Percentiles rank a stretch among this genome's conserved stretches.
Evolutionary conservation across 75 land plant genomes (phyloP).

Genomic region (Selaginella tamariscina): DNA sequence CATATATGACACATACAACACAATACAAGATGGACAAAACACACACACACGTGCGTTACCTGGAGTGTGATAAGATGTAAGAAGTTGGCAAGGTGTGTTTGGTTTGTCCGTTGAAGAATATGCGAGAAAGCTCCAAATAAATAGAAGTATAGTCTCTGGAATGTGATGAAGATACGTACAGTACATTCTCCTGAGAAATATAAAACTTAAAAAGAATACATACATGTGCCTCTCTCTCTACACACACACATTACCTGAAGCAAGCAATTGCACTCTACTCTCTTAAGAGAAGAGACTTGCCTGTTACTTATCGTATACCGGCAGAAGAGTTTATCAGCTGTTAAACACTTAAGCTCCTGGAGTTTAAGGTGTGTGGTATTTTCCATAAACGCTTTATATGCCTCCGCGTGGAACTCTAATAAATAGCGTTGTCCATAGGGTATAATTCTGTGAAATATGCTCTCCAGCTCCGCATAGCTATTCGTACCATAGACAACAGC

Average conservation of each 20-base stretch:
- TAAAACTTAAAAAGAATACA: background rate
- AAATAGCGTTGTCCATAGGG: constrained; percentile 81
- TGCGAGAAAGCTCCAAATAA: constrained; percentile 66
- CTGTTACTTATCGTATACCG: constrained; percentile 40
- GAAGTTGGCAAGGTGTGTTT: constrained; percentile 70
- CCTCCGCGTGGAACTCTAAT: constrained; percentile 32
- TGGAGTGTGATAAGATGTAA: constrained; percentile 71
- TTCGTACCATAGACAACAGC: constrained; percentile 50
- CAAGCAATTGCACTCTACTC: constrained; percentile 42
- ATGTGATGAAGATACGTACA: constrained; percentile 30
- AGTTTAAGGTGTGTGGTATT: constrained; percentile 21
- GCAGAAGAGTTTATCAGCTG: constrained; percentile 50
- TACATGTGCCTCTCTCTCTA: too few species aligned
- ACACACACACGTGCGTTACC: constrained; percentile 59
- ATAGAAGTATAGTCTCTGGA: constrained; percentile 42
- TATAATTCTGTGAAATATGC: constrained; percentile 55
- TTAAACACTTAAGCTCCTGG: constrained; percentile 28
- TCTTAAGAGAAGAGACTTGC: constrained; percentile 26
- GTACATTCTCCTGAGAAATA: constrained; percentile 40
- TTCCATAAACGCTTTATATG: constrained; percentile 34
- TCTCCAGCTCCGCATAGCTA: constrained; percentile 27
- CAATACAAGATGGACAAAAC: too few species aligned
- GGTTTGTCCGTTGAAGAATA: constrained; percentile 51
- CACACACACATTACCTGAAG: constrained; percentile 81
- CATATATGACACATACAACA: too few species aligned